A percentile compares a stretch with the other conserved stretches of the same genome.
Evolutionary conservation across 345 rosid genomes (phyloP).

Genomic region (Citrus unshiu): DNA sequence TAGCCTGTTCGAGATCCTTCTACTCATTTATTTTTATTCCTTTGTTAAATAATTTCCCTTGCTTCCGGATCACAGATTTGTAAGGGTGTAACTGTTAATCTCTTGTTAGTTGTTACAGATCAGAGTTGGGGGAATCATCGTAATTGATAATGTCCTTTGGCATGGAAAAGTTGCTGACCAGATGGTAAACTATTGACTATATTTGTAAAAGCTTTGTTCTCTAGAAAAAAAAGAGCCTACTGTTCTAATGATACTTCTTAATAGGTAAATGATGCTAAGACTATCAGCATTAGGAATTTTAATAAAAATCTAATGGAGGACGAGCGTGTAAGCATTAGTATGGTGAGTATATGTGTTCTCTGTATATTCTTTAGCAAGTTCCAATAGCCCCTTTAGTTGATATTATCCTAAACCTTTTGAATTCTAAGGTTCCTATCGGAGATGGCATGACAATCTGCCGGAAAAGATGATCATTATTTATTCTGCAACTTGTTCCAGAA

Average conservation of each 20-base stretch:
- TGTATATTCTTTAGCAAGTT: neutral
- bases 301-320: slow-evolving; percentile 66
- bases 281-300: slow-evolving; percentile 70
- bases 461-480: slow-evolving; percentile 38
- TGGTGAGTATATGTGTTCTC: slow-evolving; percentile 42
- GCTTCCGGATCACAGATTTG: neutral
- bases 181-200: slow-evolving; percentile 35
- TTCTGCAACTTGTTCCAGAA: neutral
- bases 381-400: neutral
- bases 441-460: slow-evolving; percentile 89
- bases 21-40: neutral
- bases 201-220: neutral
- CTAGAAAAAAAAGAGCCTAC: neutral
- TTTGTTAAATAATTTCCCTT: neutral
- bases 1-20: neutral
- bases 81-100: slow-evolving; percentile 4
- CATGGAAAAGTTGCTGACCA: slow-evolving; percentile 90
- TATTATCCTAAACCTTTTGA: neutral
- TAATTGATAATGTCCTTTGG: slow-evolving; percentile 95
- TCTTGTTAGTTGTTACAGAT: slow-evolving; percentile 44
- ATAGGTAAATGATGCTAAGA: slow-evolving; percentile 78
- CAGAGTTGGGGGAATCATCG: slow-evolving; percentile 77
- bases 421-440: slow-evolving; percentile 76
- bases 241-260: slow-evolving; percentile 2
- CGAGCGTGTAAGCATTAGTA: slow-evolving; percentile 70